Base-by-base conservation (phyloP, 805 yeast genomes). In the Ogataea salicorniae region DNA sequence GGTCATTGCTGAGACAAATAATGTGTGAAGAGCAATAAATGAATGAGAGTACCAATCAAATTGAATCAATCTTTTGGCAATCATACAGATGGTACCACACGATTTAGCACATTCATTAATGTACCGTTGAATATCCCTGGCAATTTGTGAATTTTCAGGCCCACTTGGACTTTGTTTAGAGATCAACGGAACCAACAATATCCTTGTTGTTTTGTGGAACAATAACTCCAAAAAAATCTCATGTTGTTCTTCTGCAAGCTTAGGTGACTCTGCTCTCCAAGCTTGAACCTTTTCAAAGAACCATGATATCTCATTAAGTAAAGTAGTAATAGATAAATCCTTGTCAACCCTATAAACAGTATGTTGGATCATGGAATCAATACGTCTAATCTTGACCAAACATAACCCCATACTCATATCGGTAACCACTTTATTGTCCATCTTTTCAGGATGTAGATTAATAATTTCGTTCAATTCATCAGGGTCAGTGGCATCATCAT, bases 1-100 rank as follows among this genome's bases (percentile, higher is more conserved):
- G 1, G 63, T 58, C 51, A 56, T 53, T 2, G 59, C 61, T 20
- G 62, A 47, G 14, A 56, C 57, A 43, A 53, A 58, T 5, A 58
- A 41, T 3, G 55, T 54, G 36, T 58, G 55, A 18, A 57, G 41
- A 1, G 61, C 61, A 8, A 56, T 50, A 37, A 57, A 51, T 7
- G 60, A 55, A 44, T 58, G 59, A 26, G 55, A 54, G 42, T 57
- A 54, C 50, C 55, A 51, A 16, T 56, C 59, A 38, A 52, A 48
- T 40, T 58, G 56, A 34, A 56, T 50, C 39, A 57, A 41, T 17
- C 46, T 52, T 38, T 58, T 56, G n/a, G 57, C 49, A 17, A 54
- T 36, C 15, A 54, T 23, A 46, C 62, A 58, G 9, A 58, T 47
- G 6, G 49, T 42, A 6, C 61, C 60, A 44, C 61, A 53, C 14